Conservation (phyloP, 2,329 filamentous ascomycete genomes). For the Botryosphaeria dothidea region DNA sequence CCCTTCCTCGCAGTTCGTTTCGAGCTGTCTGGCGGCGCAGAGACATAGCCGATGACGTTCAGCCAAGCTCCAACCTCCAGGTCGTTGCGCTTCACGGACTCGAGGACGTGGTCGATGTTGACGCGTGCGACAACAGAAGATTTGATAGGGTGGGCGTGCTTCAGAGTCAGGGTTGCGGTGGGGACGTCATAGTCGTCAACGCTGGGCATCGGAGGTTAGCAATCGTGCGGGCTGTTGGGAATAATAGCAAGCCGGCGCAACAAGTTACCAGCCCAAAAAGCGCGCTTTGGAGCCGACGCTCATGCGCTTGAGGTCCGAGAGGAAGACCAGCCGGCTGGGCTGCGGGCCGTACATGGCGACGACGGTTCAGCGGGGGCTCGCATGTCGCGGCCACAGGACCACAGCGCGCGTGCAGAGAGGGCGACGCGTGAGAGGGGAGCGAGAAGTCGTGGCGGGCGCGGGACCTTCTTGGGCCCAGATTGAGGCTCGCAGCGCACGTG, state of each 20-base stretch:
- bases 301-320: slow-evolving; percentile 49
- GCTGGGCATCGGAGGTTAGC: slow-evolving; percentile 39
- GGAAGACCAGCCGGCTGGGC: slow-evolving; percentile 54
- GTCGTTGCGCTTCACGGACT: slow-evolving; percentile 62
- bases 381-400: background rate
- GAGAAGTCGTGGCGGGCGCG: background rate
- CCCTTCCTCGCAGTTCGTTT: slow-evolving; percentile 22
- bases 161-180: slow-evolving; percentile 65
- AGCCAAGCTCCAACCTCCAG: slow-evolving; percentile 80
- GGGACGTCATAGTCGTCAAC: slow-evolving; percentile 59
- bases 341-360: slow-evolving; percentile 51
- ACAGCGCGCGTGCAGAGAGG: background rate
- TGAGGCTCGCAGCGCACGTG: slow-evolving; percentile 19
- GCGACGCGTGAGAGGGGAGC: background rate
- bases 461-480: background rate
- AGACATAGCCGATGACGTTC: slow-evolving; percentile 77
- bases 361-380: background rate
- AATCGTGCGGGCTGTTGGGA: slow-evolving; percentile 19
- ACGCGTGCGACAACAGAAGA: slow-evolving; percentile 57
- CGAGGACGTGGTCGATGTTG: slow-evolving; percentile 70
- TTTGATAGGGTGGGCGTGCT: slow-evolving; percentile 62
- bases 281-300: slow-evolving; percentile 75
- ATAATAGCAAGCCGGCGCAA: background rate
- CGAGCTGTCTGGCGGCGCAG: background rate
- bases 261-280: slow-evolving; percentile 83